A percentile compares a stretch with the other conserved stretches of the same genome.
Evolutionary conservation across 805 yeast genomes (phyloP).

Genomic region (Ogataea saltuana): DNA sequence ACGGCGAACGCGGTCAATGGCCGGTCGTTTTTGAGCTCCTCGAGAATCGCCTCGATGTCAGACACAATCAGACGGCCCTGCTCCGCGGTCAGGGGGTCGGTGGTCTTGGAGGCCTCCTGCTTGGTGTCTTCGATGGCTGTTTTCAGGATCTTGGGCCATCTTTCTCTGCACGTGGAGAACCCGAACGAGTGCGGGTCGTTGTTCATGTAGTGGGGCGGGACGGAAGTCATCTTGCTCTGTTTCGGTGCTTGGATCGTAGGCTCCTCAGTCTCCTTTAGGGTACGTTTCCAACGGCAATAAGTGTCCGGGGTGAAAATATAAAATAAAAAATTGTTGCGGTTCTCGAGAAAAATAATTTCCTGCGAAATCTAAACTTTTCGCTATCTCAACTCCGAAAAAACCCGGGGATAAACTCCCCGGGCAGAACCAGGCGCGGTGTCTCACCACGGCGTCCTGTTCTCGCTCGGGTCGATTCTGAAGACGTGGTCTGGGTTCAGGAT

Average conservation of each 20-base stretch:
- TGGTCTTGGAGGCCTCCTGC: constrained; percentile 9
- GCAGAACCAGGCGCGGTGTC: too few species aligned
- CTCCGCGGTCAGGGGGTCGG: constrained; percentile 21
- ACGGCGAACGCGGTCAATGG: constrained; percentile 42
- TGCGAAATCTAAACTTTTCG: too few species aligned
- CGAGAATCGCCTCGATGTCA: constrained; percentile 44
- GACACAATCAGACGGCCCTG: constrained; percentile 52
- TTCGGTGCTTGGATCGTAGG: too few species aligned
- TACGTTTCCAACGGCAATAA: too few species aligned
- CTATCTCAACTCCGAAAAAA: too few species aligned
- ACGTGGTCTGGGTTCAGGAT: constrained; percentile 80
- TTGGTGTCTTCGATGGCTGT: constrained; percentile 65
- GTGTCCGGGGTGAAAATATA: too few species aligned
- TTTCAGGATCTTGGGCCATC: constrained; percentile 86
- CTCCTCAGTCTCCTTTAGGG: too few species aligned
- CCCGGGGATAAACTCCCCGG: too few species aligned
- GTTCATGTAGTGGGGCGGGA: constrained; percentile 59
- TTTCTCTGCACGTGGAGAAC: constrained; percentile 65
- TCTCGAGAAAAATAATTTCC: too few species aligned
- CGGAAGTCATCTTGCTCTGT: too few species aligned
- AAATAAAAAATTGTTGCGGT: too few species aligned
- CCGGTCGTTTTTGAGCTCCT: constrained; percentile 45
- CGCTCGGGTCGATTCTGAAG: constrained; percentile 64
- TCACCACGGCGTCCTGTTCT: constrained; percentile 26
- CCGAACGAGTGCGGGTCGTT: constrained; percentile 81